Evolutionary conservation across 2,329 filamentous ascomycete genomes (phyloP).

Genomic region (Byssochlamys sp.): DNA sequence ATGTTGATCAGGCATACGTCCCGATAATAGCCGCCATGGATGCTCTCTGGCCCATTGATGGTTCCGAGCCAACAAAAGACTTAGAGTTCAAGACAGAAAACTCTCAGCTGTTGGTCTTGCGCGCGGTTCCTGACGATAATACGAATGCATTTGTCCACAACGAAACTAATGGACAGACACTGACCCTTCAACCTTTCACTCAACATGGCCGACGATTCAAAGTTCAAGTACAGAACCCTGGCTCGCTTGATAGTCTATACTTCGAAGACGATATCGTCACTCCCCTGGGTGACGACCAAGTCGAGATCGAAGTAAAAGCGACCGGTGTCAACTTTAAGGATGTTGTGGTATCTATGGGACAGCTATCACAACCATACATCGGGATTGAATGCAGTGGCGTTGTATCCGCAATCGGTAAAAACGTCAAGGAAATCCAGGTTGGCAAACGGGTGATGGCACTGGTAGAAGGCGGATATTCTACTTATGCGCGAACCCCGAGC

Average conservation of each 20-base stretch:
- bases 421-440: neutral
- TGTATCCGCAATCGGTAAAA: neutral
- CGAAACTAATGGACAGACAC: too few relatives aligned
- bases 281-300: slow-evolving; percentile 1
- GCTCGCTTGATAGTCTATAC: slow-evolving; percentile 16
- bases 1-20: too few relatives aligned
- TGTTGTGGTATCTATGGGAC: slow-evolving; percentile 11
- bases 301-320: slow-evolving; percentile 17
- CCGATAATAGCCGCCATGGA: too few relatives aligned
- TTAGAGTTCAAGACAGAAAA: too few relatives aligned
- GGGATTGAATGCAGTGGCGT: slow-evolving; percentile 16
- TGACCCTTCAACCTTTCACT: slow-evolving; percentile 10
- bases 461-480: neutral
- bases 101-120: too few relatives aligned
- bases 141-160: too few relatives aligned
- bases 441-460: neutral
- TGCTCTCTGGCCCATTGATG: too few relatives aligned
- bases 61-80: too few relatives aligned
- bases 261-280: slow-evolving; percentile 13
- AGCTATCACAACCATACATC: slow-evolving; percentile 8
- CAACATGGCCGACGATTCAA: slow-evolving; percentile 12
- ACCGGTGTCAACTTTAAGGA: slow-evolving; percentile 19
- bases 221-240: slow-evolving; percentile 9
- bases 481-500: neutral
- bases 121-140: too few relatives aligned